phyloP scores from a whole-genome alignment of 2,329 filamentous ascomycete species.

The Cercospora sesami region DNA sequence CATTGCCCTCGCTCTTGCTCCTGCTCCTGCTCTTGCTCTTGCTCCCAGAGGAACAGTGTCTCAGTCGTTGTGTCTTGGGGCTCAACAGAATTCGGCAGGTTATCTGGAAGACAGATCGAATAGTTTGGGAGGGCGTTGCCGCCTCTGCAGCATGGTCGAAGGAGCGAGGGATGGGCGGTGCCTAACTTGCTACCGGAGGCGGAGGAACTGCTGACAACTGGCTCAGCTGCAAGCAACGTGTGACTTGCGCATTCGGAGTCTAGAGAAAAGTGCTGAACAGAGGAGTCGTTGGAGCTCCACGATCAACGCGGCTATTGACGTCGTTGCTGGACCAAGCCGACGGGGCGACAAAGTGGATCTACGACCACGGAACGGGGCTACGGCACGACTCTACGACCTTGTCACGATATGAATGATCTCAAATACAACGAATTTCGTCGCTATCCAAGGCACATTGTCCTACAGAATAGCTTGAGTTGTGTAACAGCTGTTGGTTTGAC shows the following conservation, averaged over 20 bases:
- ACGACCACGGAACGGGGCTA: not conserved
- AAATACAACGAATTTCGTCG: not conserved
- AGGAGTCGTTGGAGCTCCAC: not conserved
- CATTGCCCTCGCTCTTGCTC: constrained; percentile 46
- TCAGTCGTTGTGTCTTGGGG: no score
- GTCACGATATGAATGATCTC: not conserved
- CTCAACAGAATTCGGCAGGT: not conserved
- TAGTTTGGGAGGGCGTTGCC: not conserved
- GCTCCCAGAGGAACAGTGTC: not conserved
- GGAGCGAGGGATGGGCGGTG: not conserved
- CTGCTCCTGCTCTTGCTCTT: not conserved
- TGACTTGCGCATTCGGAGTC: not conserved
- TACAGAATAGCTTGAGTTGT: not conserved
- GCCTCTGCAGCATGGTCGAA: constrained; percentile 1
- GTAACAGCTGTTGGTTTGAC: not conserved
- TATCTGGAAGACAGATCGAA: not conserved
- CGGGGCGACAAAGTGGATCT: not conserved
- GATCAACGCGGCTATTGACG: constrained; percentile 14
- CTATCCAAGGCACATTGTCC: not conserved
- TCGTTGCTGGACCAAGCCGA: not conserved
- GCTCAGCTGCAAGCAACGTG: not conserved
- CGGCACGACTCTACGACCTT: not conserved
- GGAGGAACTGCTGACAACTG: not conserved
- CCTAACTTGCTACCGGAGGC: not conserved
- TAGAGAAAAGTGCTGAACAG: not conserved